Evolutionary conservation across 768 basidiomycete species (phyloP), one percentile per base, ranked within the genome.

Genomic region (Boletus sp.): DNA sequence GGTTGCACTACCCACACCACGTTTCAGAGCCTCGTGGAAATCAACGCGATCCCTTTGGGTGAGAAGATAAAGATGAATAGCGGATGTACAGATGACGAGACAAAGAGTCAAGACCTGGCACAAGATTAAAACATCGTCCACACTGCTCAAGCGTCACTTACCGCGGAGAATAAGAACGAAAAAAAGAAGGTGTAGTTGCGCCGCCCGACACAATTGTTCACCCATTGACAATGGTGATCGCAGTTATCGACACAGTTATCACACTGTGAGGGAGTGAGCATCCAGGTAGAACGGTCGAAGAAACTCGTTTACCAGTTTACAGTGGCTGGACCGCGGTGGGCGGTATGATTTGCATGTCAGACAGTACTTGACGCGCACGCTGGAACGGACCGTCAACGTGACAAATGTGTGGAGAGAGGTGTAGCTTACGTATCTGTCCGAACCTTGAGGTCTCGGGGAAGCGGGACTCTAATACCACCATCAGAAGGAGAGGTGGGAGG

Each of bases 181-280:
- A 96, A 85, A 73, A 99, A 99, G n/a, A 85, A 80, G 17, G 92
- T 88, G 69, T 99, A 98, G 69, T 98, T 98, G 42, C 94, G 85
- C 38, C 92, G 83, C 7, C 97, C 97, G 38, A 99, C 81, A 68
- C 97, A 98, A 67, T 93, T 97, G 69, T 98, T 97, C 19, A 99
- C 83, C 88, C 87, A 90, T 66, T 87, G 86, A 58, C 87, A 90
- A 66, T 93, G 92, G 66, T 95, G 90, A 69, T 96, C 94, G 60
- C 95, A 98, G 10, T 87, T 87, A 60, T 98, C 95, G 15, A 98
- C 93, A 65, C 96, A 99, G 67, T 98, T 98, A 63, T 97, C 93
- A 67, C 96, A 99, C 89, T 95, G 60, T 2, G 13, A 42, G 5
- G 17, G 41, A 27, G 33, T 55, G 43, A 68, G 54, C 25, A 30